Percentiles rank a stretch among this genome's conserved stretches.
Conservation (phyloP, 2,329 filamentous ascomycete genomes). For the Graphilbum fragrans region DNA sequence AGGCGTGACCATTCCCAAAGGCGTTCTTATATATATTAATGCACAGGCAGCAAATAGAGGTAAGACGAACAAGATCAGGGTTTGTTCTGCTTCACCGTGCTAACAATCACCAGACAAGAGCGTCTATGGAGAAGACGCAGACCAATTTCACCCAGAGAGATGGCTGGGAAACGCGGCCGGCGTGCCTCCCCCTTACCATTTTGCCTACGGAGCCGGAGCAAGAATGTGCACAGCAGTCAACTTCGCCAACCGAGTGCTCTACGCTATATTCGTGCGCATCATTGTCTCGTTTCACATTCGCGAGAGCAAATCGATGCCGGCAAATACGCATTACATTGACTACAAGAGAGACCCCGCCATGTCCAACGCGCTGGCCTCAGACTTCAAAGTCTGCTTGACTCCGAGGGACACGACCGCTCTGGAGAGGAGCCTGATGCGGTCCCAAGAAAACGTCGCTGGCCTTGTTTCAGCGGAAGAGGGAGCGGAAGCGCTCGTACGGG, state of each 20-base stretch:
- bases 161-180: conserved; percentile 24
- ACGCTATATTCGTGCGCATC: conserved; percentile 2
- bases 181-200: neutral
- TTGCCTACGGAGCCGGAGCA: conserved; percentile 1
- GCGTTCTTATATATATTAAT: conserved; percentile 1
- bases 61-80: neutral
- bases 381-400: neutral
- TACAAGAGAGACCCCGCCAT: conserved; percentile 3
- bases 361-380: neutral
- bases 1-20: neutral
- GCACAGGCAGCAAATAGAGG: conserved; percentile 1
- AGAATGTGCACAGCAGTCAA: conserved; percentile 4
- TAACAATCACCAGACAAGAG: conserved; percentile 13
- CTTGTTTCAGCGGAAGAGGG: too few relatives aligned
- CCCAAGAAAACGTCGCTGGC: too few relatives aligned
- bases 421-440: neutral
- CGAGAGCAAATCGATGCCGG: neutral
- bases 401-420: conserved; percentile 1
- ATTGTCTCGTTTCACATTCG: neutral
- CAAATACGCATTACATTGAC: conserved; percentile 1
- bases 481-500: too few relatives aligned
- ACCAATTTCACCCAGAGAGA: conserved; percentile 31
- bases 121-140: conserved; percentile 31
- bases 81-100: too few relatives aligned
- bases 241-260: conserved; percentile 3